A percentile compares a stretch with the other conserved stretches of the same genome.
Conservation (phyloP, 768 basidiomycete species). For the Nidula microcarpa region DNA sequence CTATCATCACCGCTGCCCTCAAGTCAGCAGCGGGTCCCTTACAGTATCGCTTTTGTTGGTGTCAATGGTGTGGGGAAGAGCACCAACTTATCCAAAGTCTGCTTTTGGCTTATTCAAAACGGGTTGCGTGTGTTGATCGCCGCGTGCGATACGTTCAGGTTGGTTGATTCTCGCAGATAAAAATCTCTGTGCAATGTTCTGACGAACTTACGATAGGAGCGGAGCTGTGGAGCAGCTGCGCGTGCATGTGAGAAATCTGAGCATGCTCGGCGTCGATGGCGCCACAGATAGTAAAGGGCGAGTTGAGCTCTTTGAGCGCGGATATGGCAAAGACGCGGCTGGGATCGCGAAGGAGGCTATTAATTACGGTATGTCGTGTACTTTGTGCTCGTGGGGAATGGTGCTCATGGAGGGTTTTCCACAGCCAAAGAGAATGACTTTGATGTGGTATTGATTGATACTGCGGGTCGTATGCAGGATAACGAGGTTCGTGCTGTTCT, state of each 20-base stretch:
- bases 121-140: slow-evolving; percentile 91
- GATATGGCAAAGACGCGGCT: slow-evolving; percentile 99
- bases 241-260: slow-evolving; percentile 92
- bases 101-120: slow-evolving; percentile 99
- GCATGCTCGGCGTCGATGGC: slow-evolving; percentile 74
- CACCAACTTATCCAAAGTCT: slow-evolving; percentile 96
- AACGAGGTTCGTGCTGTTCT: slow-evolving; percentile 91
- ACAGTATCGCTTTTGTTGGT: slow-evolving; percentile 94
- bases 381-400: neutral
- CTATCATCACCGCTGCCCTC: slow-evolving; percentile 70
- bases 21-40: slow-evolving; percentile 77
- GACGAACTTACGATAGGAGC: slow-evolving; percentile 68
- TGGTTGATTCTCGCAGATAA: slow-evolving; percentile 17
- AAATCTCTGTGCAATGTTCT: no score
- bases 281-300: slow-evolving; percentile 66
- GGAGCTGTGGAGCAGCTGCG: slow-evolving; percentile 98
- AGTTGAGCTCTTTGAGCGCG: slow-evolving; percentile 93
- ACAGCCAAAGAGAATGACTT: slow-evolving; percentile 86
- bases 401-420: slow-evolving; percentile 1
- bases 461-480: slow-evolving; percentile 98
- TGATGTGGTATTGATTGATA: slow-evolving; percentile 97
- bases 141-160: slow-evolving; percentile 97
- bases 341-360: slow-evolving; percentile 97
- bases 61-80: slow-evolving; percentile 99
- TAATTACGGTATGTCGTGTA: slow-evolving; percentile 59